phyloP scores from a whole-genome alignment of 192 early-diverging fungal genomes.

The Entrophospora sp. region DNA sequence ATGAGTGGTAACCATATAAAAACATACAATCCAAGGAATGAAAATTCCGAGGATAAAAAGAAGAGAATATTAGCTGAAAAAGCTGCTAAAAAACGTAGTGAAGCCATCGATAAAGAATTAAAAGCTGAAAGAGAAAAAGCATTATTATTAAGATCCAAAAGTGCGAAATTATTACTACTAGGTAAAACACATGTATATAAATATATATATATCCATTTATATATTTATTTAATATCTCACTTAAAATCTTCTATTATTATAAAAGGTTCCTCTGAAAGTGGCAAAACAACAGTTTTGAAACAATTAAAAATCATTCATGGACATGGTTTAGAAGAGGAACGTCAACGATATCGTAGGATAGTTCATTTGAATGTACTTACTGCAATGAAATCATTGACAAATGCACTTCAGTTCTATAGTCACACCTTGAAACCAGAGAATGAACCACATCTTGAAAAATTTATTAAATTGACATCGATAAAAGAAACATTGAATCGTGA shows the following conservation, averaged over 20 bases:
- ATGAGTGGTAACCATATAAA: constrained; percentile 11
- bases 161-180: constrained; percentile 34
- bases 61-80: constrained; percentile 20
- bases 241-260: not conserved
- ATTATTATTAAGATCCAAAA: constrained; percentile 22
- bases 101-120: constrained; percentile 42
- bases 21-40: constrained; percentile 3
- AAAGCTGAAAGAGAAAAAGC: constrained; percentile 34
- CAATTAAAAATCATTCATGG: constrained; percentile 29
- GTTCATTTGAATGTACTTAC: constrained; percentile 36
- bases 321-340: constrained; percentile 29
- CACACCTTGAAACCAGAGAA: constrained; percentile 25
- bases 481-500: constrained; percentile 26
- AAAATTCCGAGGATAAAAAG: constrained; percentile 8
- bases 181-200: constrained; percentile 17
- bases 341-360: constrained; percentile 30
- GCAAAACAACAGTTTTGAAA: no score
- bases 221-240: not conserved
- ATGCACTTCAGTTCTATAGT: constrained; percentile 21
- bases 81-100: constrained; percentile 35
- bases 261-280: constrained; percentile 53
- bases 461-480: constrained; percentile 6
- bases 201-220: not conserved
- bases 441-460: constrained; percentile 26
- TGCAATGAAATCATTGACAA: constrained; percentile 27